Conservation (phyloP, 805 yeast genomes). For the Candida endomychidarum region DNA sequence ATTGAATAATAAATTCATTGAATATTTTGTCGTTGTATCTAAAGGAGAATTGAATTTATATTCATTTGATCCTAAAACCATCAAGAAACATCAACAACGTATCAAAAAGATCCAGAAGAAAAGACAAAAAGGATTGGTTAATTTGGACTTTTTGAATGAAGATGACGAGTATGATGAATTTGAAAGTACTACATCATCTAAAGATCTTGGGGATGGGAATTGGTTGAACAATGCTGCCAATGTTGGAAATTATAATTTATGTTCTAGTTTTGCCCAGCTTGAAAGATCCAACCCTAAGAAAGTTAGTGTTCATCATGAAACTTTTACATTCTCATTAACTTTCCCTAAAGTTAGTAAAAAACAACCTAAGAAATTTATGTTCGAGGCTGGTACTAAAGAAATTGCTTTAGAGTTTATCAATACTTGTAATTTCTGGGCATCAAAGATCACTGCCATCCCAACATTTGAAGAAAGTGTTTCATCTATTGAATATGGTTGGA, state of each 20-base stretch:
- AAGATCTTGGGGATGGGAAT: conserved; percentile 58
- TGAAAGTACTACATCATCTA: conserved; percentile 12
- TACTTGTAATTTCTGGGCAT: conserved; percentile 89
- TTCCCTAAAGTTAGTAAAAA: conserved; percentile 47
- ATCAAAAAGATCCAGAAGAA: conserved; percentile 22
- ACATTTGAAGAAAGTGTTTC: conserved; percentile 64
- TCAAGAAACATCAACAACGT: conserved; percentile 40
- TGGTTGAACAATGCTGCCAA: conserved; percentile 66
- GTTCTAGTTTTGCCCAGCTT: conserved; percentile 50
- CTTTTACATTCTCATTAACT: conserved; percentile 51
- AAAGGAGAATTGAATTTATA: conserved; percentile 64
- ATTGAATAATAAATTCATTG: conserved; percentile 34
- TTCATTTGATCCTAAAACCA: conserved; percentile 48
- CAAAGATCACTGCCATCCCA: conserved; percentile 79
- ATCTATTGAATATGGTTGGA: conserved; percentile 85
- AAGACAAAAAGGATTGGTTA: conserved; percentile 14
- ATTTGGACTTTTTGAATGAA: conserved; percentile 13
- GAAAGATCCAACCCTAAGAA: conserved; percentile 23
- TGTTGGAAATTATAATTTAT: conserved; percentile 51
- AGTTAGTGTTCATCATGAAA: conserved; percentile 11
- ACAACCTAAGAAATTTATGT: conserved; percentile 47
- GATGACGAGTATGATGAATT: conserved; percentile 19
- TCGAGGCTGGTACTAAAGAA: conserved; percentile 65
- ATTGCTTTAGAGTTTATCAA: conserved; percentile 69
- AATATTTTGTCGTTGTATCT: conserved; percentile 64